These are phyloP conservation scores for Acidiella bohemica DNA, from an alignment of 495 filamentous ascomycete species.

Conservation along the genomic window DNA sequence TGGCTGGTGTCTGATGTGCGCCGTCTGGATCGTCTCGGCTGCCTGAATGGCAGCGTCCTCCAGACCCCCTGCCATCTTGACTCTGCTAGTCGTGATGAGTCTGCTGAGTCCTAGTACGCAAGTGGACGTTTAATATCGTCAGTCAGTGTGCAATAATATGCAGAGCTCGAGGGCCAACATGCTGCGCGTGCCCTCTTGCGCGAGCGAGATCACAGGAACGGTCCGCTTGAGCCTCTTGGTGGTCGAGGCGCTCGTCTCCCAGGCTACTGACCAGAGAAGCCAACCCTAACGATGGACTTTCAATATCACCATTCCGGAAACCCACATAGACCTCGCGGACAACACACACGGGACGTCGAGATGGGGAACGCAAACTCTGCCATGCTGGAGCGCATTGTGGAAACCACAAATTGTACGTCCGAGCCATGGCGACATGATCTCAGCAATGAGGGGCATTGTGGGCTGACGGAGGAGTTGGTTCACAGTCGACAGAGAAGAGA, in stretches of 20 bases:
- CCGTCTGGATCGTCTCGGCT: conserved; percentile 65
- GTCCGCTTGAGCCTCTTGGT: too few species aligned
- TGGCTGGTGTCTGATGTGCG: conserved; percentile 55
- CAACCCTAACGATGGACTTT: conserved; percentile 1
- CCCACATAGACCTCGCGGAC: too few species aligned
- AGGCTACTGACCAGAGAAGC: too few species aligned
- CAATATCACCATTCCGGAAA: conserved; percentile 5
- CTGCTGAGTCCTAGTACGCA: too few species aligned
- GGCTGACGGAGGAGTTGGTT: conserved; percentile 1
- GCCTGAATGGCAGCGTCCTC: conserved; percentile 41
- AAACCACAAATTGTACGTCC: conserved; percentile 80
- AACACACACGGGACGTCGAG: conserved; percentile 14
- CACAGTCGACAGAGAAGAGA: conserved; percentile 88
- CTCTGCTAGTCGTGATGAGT: too few species aligned
- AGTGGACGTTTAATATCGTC: too few species aligned
- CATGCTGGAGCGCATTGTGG: conserved; percentile 89
- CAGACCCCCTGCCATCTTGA: neutral
- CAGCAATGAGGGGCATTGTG: neutral
- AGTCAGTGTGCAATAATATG: too few species aligned
- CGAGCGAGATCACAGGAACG: too few species aligned
- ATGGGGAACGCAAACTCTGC: conserved; percentile 76
- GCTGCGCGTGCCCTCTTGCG: too few species aligned
- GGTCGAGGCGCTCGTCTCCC: too few species aligned
- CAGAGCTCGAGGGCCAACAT: too few species aligned
- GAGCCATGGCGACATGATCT: neutral